These are phyloP conservation scores for Boletus sensibilis DNA, from an alignment of 768 basidiomycete species.

Conservation along the genomic window DNA sequence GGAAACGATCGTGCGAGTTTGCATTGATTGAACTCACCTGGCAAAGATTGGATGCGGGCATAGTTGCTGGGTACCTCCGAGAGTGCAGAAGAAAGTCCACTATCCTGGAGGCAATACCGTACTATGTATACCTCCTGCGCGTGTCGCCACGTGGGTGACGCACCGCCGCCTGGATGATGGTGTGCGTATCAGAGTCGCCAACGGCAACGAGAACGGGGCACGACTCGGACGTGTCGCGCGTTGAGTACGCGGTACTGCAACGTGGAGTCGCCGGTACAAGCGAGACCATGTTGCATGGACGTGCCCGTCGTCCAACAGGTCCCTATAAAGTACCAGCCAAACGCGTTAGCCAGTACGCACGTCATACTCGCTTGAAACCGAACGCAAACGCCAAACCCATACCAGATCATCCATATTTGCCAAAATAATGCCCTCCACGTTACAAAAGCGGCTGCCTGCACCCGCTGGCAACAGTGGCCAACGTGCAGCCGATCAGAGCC, in stretches of 20 bases:
- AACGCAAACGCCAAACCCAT: not conserved
- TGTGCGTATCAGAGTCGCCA: conserved; percentile 3
- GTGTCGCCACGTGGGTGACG: conserved; percentile 25
- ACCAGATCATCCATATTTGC: not conserved
- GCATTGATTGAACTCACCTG: conserved; percentile 20
- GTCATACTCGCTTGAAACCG: not conserved
- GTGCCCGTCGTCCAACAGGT: conserved; percentile 3
- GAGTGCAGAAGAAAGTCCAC: conserved; percentile 1
- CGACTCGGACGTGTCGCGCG: conserved; percentile 17
- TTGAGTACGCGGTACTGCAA: conserved; percentile 17
- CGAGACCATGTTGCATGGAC: conserved; percentile 20
- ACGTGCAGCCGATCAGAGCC: conserved; percentile 11
- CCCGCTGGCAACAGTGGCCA: conserved; percentile 1
- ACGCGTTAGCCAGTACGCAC: conserved; percentile 4
- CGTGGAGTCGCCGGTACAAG: conserved; percentile 16
- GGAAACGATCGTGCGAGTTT: conserved; percentile 15
- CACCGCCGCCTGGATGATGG: conserved; percentile 16
- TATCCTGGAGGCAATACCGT: not conserved
- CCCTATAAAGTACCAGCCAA: conserved; percentile 23
- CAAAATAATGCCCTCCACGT: conserved; percentile 17
- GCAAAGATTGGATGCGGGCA: conserved; percentile 27
- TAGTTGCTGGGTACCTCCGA: conserved; percentile 7
- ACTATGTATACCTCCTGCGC: conserved; percentile 23
- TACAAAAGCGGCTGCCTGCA: conserved; percentile 20
- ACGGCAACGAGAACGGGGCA: conserved; percentile 13